Evolutionary conservation across 2,329 filamentous ascomycete genomes (phyloP), one percentile per base, ranked within the genome.

Genomic region (Colletotrichum tofieldiae): DNA sequence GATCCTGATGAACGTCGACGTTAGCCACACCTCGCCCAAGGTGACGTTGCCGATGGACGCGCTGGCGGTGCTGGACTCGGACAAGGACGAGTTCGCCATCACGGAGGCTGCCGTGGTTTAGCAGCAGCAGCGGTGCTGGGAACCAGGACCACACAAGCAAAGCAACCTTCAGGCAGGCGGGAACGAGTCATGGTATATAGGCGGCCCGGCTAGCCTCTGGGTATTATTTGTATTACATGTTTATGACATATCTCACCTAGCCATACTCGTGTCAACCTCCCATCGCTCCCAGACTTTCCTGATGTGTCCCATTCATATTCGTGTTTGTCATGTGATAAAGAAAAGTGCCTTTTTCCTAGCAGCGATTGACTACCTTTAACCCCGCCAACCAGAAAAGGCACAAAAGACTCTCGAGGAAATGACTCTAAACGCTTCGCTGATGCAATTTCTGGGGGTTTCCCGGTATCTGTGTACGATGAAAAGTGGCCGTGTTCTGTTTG

Each of bases 1-100:
- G 0, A 83, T 86, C 12, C 41, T 86, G 63, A 82, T 82, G 11
- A 80, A 81, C 32, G 81, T 86, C 0, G 84, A 86, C 54, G 76
- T 86, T 55, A 84, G 84, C 0, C 84, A 86, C 73, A 84, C 84
- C 0, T 77, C 76, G 11, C 84, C 84, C 0, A 79, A 85, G 75
- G 77, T 86, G 6, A 86, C 84, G 0, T 68, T 86, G 35, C 84
- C 83, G 0, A 80, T 77, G 52, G 83, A 83, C 75, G 78, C 79
- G 1, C 51, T 84, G 72, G 83, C 78, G 20, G 73, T 76, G 39
- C 62, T 86, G 49, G 83, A 86, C 72, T 82, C 82, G 0, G 82
- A 80, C 23, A 77, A 65, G 14, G 81, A 84, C 26, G 75, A 74
- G 23, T 85, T 85, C 75, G 67, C 77, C 29, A 75, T 85, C 0